Percentiles rank a stretch among this genome's conserved stretches.
These are phyloP conservation scores for Diversispora eburnea DNA, from an alignment of 192 early-diverging fungal genomes.

Conservation along the genomic window DNA sequence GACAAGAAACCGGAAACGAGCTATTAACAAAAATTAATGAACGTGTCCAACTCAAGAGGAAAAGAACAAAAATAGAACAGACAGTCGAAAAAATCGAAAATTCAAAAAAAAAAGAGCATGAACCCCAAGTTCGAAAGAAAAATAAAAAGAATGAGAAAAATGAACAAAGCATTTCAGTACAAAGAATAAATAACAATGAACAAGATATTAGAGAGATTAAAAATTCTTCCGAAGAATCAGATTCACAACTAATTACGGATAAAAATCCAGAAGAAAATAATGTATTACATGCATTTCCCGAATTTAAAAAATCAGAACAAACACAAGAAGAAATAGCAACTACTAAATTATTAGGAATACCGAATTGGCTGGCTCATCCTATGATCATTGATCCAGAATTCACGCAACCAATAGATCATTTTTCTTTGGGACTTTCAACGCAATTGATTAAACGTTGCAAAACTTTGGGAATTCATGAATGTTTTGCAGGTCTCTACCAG, in stretches of 20 bases:
- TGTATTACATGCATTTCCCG: slow-evolving; percentile 42
- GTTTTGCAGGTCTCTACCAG: slow-evolving; percentile 69
- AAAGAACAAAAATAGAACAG: not conserved
- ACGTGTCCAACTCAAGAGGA: not conserved
- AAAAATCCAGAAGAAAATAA: not conserved
- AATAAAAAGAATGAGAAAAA: too few relatives aligned
- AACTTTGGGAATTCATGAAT: slow-evolving; percentile 59
- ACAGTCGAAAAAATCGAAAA: not conserved
- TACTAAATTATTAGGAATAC: slow-evolving; percentile 70
- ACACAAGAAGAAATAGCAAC: slow-evolving; percentile 41
- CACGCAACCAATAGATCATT: slow-evolving; percentile 47
- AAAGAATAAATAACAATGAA: not conserved
- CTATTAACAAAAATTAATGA: slow-evolving; percentile 16
- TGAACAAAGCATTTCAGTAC: not conserved
- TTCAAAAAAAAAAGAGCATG: too few relatives aligned
- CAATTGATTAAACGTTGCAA: slow-evolving; percentile 58
- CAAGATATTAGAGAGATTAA: not conserved
- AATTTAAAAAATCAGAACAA: slow-evolving; percentile 38
- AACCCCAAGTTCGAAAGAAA: too few relatives aligned
- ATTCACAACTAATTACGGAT: not conserved
- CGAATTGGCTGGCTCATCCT: slow-evolving; percentile 85
- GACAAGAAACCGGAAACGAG: not conserved
- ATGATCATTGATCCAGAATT: slow-evolving; percentile 60
- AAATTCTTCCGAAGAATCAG: not conserved
- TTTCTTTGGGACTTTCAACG: slow-evolving; percentile 59